A percentile compares a stretch with the other conserved stretches of the same genome.
Evolutionary conservation across 169 alveolate species (phyloP).

Genomic region (Eimeria sp.): DNA sequence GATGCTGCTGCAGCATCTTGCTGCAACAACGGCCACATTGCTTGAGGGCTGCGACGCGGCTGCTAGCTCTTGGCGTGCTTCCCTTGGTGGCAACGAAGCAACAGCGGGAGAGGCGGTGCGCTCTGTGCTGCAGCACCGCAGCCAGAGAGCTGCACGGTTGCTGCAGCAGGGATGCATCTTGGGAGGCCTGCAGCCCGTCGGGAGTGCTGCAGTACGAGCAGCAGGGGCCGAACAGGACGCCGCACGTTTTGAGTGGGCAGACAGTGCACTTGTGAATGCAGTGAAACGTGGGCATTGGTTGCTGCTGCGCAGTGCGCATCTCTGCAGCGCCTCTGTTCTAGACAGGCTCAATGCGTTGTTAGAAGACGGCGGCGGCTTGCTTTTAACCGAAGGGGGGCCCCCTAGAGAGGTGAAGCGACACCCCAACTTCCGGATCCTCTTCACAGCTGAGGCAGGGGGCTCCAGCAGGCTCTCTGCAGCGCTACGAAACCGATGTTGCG

Average conservation of each 20-base stretch:
- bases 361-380: slow-evolving; percentile 87
- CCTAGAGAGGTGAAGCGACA: slow-evolving; percentile 92
- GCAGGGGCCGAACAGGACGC: neutral
- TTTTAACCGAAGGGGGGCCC: slow-evolving; percentile 83
- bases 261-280: slow-evolving; percentile 98
- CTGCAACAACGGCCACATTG: slow-evolving; percentile 47
- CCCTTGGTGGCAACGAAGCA: neutral
- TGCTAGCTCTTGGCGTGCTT: neutral
- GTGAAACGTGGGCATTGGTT: slow-evolving; percentile 97
- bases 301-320: slow-evolving; percentile 97
- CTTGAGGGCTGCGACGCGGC: slow-evolving; percentile 57
- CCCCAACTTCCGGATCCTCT: slow-evolving; percentile 95
- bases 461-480: slow-evolving; percentile 98
- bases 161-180: slow-evolving; percentile 54
- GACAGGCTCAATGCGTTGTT: slow-evolving; percentile 99
- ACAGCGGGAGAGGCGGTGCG: neutral
- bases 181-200: slow-evolving; percentile 14
- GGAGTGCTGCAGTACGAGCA: slow-evolving; percentile 35
- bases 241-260: slow-evolving; percentile 97
- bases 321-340: slow-evolving; percentile 98
- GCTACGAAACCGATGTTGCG: slow-evolving; percentile 98
- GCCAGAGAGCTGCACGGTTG: slow-evolving; percentile 24
- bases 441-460: slow-evolving; percentile 99
- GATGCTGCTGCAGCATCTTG: slow-evolving; percentile 24
- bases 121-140: slow-evolving; percentile 12